Evolutionary conservation across 2,329 filamentous ascomycete genomes (phyloP).

Genomic region (Eurotiales sp.): DNA sequence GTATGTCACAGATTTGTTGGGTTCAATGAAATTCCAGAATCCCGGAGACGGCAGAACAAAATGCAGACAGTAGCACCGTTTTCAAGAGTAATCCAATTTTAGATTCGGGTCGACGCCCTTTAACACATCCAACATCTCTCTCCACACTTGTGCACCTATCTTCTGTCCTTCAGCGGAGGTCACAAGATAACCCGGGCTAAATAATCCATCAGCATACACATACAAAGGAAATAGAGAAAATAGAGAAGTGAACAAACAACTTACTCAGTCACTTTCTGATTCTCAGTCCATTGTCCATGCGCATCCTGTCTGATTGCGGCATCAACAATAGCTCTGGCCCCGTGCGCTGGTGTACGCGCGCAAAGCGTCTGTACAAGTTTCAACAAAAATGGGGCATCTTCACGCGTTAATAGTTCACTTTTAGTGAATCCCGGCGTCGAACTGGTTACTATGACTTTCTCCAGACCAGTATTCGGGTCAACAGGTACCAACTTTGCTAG

Average conservation of each 20-base stretch:
- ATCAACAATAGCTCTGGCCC: slow-evolving; percentile 20
- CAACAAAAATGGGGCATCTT: slow-evolving; percentile 8
- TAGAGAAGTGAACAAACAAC: not conserved
- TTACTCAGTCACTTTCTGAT: slow-evolving; percentile 15
- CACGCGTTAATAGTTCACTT: slow-evolving; percentile 16
- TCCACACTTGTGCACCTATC: slow-evolving; percentile 14
- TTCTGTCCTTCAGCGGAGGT: slow-evolving; percentile 12
- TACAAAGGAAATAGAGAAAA: not conserved
- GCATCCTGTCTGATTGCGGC: slow-evolving; percentile 15
- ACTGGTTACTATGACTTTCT: slow-evolving; percentile 10
- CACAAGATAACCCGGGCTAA: slow-evolving; percentile 2
- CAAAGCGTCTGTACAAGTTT: slow-evolving; percentile 8
- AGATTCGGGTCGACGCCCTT: slow-evolving; percentile 13
- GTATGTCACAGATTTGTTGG: not conserved
- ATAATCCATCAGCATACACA: not conserved
- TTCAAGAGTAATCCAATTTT: slow-evolving; percentile 4
- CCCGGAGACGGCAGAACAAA: too few species aligned
- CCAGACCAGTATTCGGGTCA: not conserved
- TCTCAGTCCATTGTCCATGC: slow-evolving; percentile 15
- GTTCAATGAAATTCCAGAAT: too few species aligned
- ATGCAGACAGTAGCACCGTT: not conserved
- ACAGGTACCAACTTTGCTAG: slow-evolving; percentile 8
- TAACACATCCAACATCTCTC: slow-evolving; percentile 15
- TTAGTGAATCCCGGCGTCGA: slow-evolving; percentile 20
- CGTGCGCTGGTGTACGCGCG: slow-evolving; percentile 19